Evolutionary conservation across 805 yeast genomes (phyloP), one percentile per base, ranked within the genome.

Genomic region (Komagataella phaffii): DNA sequence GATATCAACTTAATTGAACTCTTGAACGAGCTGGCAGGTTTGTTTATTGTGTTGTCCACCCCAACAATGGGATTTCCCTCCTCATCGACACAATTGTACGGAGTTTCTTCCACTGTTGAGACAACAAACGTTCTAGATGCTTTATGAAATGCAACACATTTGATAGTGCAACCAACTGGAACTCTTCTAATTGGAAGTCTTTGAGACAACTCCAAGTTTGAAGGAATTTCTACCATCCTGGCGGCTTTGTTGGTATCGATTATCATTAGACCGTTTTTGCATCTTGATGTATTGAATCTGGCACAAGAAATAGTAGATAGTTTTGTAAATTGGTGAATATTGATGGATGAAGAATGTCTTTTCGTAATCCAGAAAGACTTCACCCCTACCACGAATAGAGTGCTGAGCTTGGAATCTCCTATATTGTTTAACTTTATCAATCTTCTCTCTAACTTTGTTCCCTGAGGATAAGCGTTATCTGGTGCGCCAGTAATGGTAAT

Each of bases 401-500:
- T 24, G 23, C 47, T 24, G 18, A 45, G 30, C 17, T 45, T 14
- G n/a, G n/a, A 21, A n/a, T 24, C 47, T 12, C 47, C 47, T 14
- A 45, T 18, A 53, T 79, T 73, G 3, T 78, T 73, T 54, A 85
- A 66, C 61, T 81, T 74, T 52, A 79, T 76, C 65, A 83, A 68
- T 53, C 79, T 76, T 64, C 93, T 75, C 63, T 86, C 95, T 48
- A 85, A 75, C 4, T 72, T 73, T 0, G 83, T 84, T 46, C 87
- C 87, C 53, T 77, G 73, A 1, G 85, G 74, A 58, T 80, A 83
- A 1, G 90, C 85, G 63, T 85, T 85, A 52, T 80, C 84, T 1
- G 93, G 91, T 0, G 91, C 93, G 52, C 95, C 95, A 1, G 88
- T 80, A 8, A 83, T 73, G 3, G 73, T 64, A 18, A 71, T 55